phyloP scores from a whole-genome alignment of 495 filamentous ascomycete genomes.

The Penicillium dipodomyicola region DNA sequence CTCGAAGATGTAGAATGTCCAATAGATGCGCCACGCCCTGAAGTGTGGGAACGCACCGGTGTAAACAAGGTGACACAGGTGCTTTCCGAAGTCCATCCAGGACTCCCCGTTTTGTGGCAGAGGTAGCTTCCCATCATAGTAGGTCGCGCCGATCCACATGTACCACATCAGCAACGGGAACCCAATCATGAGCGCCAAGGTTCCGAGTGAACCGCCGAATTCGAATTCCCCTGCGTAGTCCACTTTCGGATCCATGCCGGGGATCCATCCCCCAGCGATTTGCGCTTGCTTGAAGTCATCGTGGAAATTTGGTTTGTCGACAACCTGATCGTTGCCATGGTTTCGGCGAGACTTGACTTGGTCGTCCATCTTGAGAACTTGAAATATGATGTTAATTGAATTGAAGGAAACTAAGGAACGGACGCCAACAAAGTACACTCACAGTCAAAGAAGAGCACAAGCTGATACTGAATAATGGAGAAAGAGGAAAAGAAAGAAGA shows the following conservation, averaged over 20 bases:
- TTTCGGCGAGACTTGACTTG: neutral
- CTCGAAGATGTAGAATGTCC: slow-evolving; percentile 77
- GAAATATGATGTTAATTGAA: neutral
- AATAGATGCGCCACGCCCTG: slow-evolving; percentile 83
- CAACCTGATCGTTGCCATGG: neutral
- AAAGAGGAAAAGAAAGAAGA: neutral
- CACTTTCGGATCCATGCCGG: slow-evolving; percentile 27
- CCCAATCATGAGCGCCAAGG: slow-evolving; percentile 71
- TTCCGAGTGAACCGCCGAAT: slow-evolving; percentile 77
- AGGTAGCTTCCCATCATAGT: slow-evolving; percentile 81
- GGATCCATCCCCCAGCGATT: slow-evolving; percentile 23
- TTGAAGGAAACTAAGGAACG: neutral
- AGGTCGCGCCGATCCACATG: slow-evolving; percentile 92
- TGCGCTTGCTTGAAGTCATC: slow-evolving; percentile 19
- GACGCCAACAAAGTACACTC: neutral
- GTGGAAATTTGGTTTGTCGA: neutral
- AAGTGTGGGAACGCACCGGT: slow-evolving; percentile 72
- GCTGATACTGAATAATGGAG: neutral
- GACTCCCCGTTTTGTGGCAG: slow-evolving; percentile 56
- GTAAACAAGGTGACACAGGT: slow-evolving; percentile 64
- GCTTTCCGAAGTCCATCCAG: slow-evolving; percentile 58
- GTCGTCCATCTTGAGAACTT: neutral
- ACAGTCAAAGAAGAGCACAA: neutral
- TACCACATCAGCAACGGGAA: slow-evolving; percentile 94
- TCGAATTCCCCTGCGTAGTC: slow-evolving; percentile 54